These are phyloP conservation scores for Colletotrichum sublineola DNA, from an alignment of 2,329 filamentous ascomycete species.

Conservation along the genomic window DNA sequence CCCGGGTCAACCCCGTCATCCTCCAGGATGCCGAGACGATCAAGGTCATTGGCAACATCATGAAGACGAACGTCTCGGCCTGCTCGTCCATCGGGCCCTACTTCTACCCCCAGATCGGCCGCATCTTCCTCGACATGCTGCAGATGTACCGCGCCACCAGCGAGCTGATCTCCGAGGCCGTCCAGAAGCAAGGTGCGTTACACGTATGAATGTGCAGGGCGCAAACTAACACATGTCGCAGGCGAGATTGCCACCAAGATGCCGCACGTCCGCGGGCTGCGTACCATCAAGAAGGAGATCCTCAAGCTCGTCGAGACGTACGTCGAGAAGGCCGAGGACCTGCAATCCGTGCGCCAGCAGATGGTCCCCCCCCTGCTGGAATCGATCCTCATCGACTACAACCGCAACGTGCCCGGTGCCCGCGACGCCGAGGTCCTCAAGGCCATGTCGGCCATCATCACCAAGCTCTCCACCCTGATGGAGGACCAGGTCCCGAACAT, in stretches of 20 bases:
- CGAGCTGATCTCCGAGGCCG: conserved; percentile 92
- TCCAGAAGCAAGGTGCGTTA: conserved; percentile 54
- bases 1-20: conserved; percentile 86
- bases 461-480: conserved; percentile 96
- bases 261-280: conserved; percentile 92
- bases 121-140: conserved; percentile 98
- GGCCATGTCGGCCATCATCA: conserved; percentile 97
- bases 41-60: conserved; percentile 99
- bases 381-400: conserved; percentile 94
- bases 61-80: conserved; percentile 99
- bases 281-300: conserved; percentile 99
- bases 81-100: conserved; percentile 97
- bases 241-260: conserved; percentile 96
- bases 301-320: conserved; percentile 98
- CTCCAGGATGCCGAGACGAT: conserved; percentile 95
- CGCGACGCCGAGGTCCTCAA: conserved; percentile 96
- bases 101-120: conserved; percentile 97
- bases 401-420: conserved; percentile 94
- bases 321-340: conserved; percentile 96
- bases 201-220: neutral
- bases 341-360: conserved; percentile 91
- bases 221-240: conserved; percentile 50
- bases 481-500: conserved; percentile 97
- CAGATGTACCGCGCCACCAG: conserved; percentile 99
- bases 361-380: conserved; percentile 97